Conservation (phyloP, 768 basidiomycete genomes). For the Trametes punicea region DNA sequence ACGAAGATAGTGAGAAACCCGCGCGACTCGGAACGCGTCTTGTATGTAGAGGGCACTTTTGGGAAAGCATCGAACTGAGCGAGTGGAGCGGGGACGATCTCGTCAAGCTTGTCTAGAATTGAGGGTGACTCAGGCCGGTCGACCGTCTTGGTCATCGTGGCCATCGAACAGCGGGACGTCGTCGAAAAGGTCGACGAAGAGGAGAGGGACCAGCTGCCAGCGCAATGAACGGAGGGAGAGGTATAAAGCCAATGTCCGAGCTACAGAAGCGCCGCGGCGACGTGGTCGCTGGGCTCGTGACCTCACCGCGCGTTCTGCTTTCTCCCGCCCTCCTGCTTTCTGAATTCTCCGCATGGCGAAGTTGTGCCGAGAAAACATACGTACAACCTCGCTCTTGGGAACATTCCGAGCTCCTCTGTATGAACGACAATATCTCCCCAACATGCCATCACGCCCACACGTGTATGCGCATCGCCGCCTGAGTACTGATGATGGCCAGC, state of each 20-base stretch:
- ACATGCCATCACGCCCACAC: too few species aligned
- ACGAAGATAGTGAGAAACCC: slow-evolving; percentile 81
- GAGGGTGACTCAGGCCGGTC: slow-evolving; percentile 22
- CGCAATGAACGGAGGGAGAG: slow-evolving; percentile 4
- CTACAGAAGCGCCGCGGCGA: slow-evolving; percentile 9
- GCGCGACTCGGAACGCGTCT: slow-evolving; percentile 70
- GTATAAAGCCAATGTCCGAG: slow-evolving; percentile 14
- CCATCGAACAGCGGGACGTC: slow-evolving; percentile 4
- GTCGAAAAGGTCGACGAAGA: slow-evolving; percentile 10
- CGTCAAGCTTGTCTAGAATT: slow-evolving; percentile 62
- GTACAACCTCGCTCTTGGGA: not conserved
- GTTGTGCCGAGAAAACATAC: slow-evolving; percentile 5
- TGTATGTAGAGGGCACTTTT: slow-evolving; percentile 80
- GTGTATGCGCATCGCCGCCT: too few species aligned
- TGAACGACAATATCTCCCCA: not conserved
- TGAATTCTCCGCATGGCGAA: slow-evolving; percentile 12
- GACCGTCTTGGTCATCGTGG: slow-evolving; percentile 15
- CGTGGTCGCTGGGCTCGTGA: slow-evolving; percentile 16
- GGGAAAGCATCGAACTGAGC: slow-evolving; percentile 84
- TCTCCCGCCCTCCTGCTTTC: not conserved
- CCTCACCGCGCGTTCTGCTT: not conserved
- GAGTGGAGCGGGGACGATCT: slow-evolving; percentile 59
- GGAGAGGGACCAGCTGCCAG: slow-evolving; percentile 9
- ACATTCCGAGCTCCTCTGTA: not conserved
- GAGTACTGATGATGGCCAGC: too few species aligned